Percentiles rank a stretch among this genome's conserved stretches.
phyloP scores from a whole-genome alignment of 2,329 filamentous ascomycete species.

The Diplodia corticola region DNA sequence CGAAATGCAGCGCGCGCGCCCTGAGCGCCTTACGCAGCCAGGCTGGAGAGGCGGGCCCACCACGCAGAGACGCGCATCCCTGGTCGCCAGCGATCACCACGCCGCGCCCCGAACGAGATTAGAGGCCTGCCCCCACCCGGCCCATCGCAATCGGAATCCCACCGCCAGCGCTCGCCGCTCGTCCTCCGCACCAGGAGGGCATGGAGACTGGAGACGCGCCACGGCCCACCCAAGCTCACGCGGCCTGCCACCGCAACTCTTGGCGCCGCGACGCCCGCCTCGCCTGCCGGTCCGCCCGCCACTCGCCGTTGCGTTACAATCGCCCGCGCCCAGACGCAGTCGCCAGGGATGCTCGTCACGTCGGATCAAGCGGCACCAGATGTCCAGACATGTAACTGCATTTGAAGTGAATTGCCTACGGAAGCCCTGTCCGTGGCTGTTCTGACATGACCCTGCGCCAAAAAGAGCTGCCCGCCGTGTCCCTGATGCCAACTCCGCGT shows the following conservation, averaged over 20 bases:
- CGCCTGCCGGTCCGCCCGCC: background rate
- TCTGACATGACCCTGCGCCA: conserved; percentile 10
- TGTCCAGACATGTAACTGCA: conserved; percentile 1
- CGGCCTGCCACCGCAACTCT: conserved; percentile 9
- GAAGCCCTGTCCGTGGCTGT: background rate
- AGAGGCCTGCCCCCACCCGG: conserved; percentile 14
- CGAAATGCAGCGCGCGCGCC: conserved; percentile 1
- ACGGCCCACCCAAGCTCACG: background rate
- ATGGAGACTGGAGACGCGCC: background rate
- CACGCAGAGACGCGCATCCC: conserved; percentile 10
- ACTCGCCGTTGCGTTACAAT: background rate
- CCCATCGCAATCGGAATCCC: conserved; percentile 14
- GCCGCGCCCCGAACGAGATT: conserved; percentile 20
- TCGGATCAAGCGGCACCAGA: conserved; percentile 5
- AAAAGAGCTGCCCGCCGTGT: conserved; percentile 12
- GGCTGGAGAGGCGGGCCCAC: conserved; percentile 5
- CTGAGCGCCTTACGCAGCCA: conserved; percentile 17
- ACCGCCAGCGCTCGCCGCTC: background rate
- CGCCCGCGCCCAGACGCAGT: background rate
- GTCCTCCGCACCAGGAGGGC: background rate
- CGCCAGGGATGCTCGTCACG: background rate
- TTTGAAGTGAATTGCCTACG: background rate
- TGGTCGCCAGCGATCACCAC: conserved; percentile 9
- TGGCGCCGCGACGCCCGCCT: background rate
- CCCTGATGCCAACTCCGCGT: conserved; percentile 20